A percentile compares a stretch with the other conserved stretches of the same genome.
These are phyloP conservation scores for Monosporascus sp. DNA, from an alignment of 2,329 filamentous ascomycete species.

Conservation along the genomic window DNA sequence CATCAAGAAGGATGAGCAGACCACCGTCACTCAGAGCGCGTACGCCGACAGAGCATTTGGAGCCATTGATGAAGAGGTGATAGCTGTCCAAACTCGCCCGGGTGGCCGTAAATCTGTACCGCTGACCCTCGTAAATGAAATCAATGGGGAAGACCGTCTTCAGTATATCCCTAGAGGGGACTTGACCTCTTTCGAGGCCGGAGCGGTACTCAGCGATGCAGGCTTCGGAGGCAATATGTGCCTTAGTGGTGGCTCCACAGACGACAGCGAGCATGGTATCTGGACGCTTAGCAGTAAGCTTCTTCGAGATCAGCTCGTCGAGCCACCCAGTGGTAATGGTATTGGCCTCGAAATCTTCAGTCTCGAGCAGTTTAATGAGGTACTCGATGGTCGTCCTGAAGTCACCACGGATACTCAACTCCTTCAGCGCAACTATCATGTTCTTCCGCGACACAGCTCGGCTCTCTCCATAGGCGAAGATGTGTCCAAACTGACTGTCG, in stretches of 20 bases:
- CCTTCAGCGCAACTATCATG: constrained; percentile 98
- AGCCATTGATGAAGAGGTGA: constrained; percentile 97
- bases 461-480: constrained; percentile 98
- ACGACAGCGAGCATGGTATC: constrained; percentile 92
- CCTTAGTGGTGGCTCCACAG: constrained; percentile 90
- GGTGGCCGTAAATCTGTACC: constrained; percentile 98
- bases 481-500: constrained; percentile 97
- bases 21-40: constrained; percentile 91
- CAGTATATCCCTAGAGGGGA: constrained; percentile 90
- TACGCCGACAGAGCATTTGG: constrained; percentile 89
- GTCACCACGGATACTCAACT: constrained; percentile 98
- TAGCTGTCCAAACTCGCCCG: constrained; percentile 90
- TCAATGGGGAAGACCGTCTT: constrained; percentile 97
- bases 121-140: constrained; percentile 94
- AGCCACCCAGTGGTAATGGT: constrained; percentile 99
- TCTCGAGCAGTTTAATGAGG: constrained; percentile 96
- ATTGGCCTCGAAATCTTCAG: constrained; percentile 96
- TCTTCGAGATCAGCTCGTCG: constrained; percentile 97
- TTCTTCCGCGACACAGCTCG: constrained; percentile 93
- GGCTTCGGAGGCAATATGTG: constrained; percentile 86
- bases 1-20: constrained; percentile 81
- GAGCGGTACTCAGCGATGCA: constrained; percentile 83
- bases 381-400: constrained; percentile 99
- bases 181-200: constrained; percentile 93
- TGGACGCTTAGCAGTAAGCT: constrained; percentile 90